Base-by-base conservation (phyloP, 371 early-diverging fungal species). In the Mucor lusitanicus region DNA sequence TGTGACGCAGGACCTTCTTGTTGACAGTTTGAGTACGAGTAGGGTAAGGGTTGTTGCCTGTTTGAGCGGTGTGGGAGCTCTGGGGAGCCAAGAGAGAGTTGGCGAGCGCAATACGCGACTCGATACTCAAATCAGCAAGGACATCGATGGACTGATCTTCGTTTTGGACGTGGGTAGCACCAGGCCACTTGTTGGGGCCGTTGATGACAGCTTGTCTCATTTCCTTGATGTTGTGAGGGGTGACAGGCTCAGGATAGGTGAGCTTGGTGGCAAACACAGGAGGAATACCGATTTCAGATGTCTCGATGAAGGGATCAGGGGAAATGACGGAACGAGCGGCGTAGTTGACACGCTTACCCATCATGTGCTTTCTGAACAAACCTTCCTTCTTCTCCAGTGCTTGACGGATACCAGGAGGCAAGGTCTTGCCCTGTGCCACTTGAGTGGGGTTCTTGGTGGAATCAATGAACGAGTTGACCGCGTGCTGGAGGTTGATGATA, bases 331-430 rank as follows among this genome's bases (percentile, higher is more conserved):
- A 95, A 64, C 99, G 91, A n/a, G 99, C 99, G 9, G 99, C 97
- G 79, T 93, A 99, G 85, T 99, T 99, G 76, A 99, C 99, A 81
- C 99, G 93, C 84, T 99, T 99, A 62, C 99, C 99, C 99, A 99
- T 99, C 95, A 99, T 99, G 80, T 99, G 98, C 84, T 95, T 97
- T 63, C 99, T 88, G 88, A 99, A 99, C 50, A 99, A 82, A 72
- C 99, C 99, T 77, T 99, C 99, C 87, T 99, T 99, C 93, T 99
- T 99, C 82, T 99, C 99, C 57, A 99, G 83, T 9, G 98, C 78
- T 81, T 99, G 99, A 53, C 96, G 94, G 61, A 99, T 94, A 73
- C 99, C 99, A 9, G 94, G 89, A 17, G 96, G 89, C 0, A 86
- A 80, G 9, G 75, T 65, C 62, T 84, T 74, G 67, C 89, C 87